A percentile compares a stretch with the other conserved stretches of the same genome.
phyloP scores from a whole-genome alignment of 441 rosid genomes.

The Cnidoscolus chayamansa region DNA sequence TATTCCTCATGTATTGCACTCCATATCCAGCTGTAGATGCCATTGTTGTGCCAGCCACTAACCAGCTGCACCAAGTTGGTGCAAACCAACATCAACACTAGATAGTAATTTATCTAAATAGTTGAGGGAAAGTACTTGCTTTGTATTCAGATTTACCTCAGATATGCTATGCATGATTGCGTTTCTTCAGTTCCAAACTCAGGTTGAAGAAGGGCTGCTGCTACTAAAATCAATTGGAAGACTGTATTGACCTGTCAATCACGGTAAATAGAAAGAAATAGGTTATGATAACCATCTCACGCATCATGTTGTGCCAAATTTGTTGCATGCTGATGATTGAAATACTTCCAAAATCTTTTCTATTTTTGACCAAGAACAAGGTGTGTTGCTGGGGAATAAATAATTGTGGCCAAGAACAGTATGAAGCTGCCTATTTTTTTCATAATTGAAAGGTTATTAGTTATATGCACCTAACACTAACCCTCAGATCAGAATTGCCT shows the following conservation, averaged over 20 bases:
- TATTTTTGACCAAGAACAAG: background rate
- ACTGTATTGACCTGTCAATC: constrained; percentile 79
- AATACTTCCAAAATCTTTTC: background rate
- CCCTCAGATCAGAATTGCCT: background rate
- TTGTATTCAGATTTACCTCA: constrained; percentile 45
- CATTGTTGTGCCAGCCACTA: constrained; percentile 72
- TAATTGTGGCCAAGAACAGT: background rate
- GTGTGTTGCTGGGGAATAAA: too few relatives aligned
- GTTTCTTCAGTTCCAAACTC: constrained; percentile 69
- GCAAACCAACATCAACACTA: too few relatives aligned
- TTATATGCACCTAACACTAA: too few relatives aligned
- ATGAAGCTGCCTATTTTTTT: background rate
- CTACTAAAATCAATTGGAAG: constrained; percentile 76
- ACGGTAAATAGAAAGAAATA: too few relatives aligned
- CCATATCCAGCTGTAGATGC: constrained; percentile 82
- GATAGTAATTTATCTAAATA: background rate
- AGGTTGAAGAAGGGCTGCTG: constrained; percentile 80
- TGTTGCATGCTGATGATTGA: background rate
- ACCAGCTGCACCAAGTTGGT: constrained; percentile 50
- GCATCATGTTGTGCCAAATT: background rate
- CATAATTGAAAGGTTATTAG: background rate
- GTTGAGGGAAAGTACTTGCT: background rate
- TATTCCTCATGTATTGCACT: constrained; percentile 51
- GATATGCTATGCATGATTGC: constrained; percentile 55
- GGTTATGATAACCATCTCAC: background rate